Percentiles rank a stretch among this genome's conserved stretches.
Conservation (phyloP, 345 rosid species). For the Combretum micranthum region DNA sequence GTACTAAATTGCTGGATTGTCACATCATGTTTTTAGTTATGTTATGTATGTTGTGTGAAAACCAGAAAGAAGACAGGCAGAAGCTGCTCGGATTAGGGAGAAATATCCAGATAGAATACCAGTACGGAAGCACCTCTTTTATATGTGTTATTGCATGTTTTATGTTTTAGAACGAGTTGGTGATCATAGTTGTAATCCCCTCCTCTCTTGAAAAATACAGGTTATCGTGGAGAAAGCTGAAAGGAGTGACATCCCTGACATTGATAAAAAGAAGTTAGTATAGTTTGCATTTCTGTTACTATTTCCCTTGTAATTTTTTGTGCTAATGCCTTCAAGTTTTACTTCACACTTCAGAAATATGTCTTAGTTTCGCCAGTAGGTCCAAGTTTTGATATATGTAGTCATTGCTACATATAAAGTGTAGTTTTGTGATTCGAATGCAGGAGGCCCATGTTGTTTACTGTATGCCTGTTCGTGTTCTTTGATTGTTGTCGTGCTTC, state of each 20-base stretch:
- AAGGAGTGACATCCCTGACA: conserved; percentile 41
- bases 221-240: conserved; percentile 50
- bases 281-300: not conserved
- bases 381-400: too few species aligned
- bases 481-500: too few species aligned
- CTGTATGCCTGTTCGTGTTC: too few species aligned
- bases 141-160: not conserved
- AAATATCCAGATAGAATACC: conserved; percentile 76
- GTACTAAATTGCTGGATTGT: not conserved
- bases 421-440: too few species aligned
- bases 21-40: not conserved
- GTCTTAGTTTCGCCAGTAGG: too few species aligned
- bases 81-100: conserved; percentile 57
- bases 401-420: too few species aligned
- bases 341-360: not conserved
- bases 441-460: too few species aligned
- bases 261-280: conserved; percentile 44
- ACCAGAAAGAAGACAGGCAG: conserved; percentile 66
- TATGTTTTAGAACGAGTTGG: not conserved
- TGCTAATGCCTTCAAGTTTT: not conserved
- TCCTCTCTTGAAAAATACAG: conserved; percentile 11
- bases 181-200: not conserved
- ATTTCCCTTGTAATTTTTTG: not conserved
- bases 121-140: conserved; percentile 20
- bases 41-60: not conserved